phyloP scores from a whole-genome alignment of 768 basidiomycete genomes.

The Tylopilus subfusipes region DNA sequence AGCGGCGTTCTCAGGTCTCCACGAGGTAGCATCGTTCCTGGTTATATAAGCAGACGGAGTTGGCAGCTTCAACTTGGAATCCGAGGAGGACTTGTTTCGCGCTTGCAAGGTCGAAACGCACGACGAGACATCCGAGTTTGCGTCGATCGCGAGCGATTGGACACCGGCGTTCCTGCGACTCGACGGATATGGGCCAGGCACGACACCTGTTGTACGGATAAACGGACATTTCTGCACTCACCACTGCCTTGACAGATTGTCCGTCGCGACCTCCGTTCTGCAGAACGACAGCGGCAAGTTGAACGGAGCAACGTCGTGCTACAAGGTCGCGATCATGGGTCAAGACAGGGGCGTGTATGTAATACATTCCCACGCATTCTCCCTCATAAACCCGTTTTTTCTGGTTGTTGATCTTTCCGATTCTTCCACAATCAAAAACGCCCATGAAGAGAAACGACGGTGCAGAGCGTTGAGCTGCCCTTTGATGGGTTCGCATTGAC shows the following conservation, averaged over 20 bases:
- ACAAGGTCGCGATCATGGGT: too few relatives aligned
- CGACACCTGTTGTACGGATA: not conserved
- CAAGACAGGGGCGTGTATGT: conserved; percentile 5
- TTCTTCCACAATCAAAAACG: conserved; percentile 49
- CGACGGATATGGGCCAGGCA: too few relatives aligned
- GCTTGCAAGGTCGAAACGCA: not conserved
- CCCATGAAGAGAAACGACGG: conserved; percentile 51
- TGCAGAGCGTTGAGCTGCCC: conserved; percentile 58
- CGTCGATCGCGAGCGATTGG: too few relatives aligned
- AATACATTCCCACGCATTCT: conserved; percentile 21
- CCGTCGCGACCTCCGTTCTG: too few relatives aligned
- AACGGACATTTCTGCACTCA: not conserved
- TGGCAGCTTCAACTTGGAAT: not conserved
- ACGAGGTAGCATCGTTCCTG: not conserved
- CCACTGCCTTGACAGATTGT: not conserved
- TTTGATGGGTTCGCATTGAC: conserved; percentile 48
- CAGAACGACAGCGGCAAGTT: too few relatives aligned
- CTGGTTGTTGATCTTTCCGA: conserved; percentile 11
- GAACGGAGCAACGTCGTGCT: too few relatives aligned
- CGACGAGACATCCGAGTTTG: not conserved
- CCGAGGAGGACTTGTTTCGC: not conserved
- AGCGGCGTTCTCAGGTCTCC: not conserved
- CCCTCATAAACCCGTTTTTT: conserved; percentile 4
- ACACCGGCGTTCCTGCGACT: not conserved
- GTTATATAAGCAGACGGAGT: conserved; percentile 19